phyloP scores from a whole-genome alignment of 768 basidiomycete species.

The Paxillus rubicundulus region DNA sequence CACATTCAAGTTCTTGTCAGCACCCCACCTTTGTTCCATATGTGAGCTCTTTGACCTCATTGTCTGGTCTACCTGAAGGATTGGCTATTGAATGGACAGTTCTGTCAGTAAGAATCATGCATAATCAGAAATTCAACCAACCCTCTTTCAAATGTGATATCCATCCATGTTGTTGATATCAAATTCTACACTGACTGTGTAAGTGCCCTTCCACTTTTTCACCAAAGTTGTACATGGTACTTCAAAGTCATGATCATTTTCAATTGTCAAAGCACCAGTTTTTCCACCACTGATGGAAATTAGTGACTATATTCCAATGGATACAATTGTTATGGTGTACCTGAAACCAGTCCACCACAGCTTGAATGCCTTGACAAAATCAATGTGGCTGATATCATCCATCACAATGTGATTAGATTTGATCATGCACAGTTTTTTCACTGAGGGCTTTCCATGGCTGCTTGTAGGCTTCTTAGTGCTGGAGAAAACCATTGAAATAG shows the following conservation, averaged over 20 bases:
- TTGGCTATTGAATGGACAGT: no score
- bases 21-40: neutral
- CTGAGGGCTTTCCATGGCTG: neutral
- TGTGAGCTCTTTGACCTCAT: neutral
- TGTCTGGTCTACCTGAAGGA: no score
- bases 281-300: slow-evolving; percentile 6
- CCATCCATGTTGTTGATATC: slow-evolving; percentile 25
- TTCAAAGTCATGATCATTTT: slow-evolving; percentile 7
- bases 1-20: neutral
- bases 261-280: slow-evolving; percentile 4
- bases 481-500: no score
- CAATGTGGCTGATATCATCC: neutral
- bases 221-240: neutral
- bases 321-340: slow-evolving; percentile 11
- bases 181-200: slow-evolving; percentile 16
- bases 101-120: neutral
- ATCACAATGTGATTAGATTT: neutral
- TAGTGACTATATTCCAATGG: neutral
- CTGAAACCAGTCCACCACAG: slow-evolving; percentile 19
- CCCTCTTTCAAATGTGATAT: slow-evolving; percentile 12
- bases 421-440: neutral
- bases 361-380: slow-evolving; percentile 17
- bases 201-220: slow-evolving; percentile 9
- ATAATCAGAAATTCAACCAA: neutral
- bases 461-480: neutral